These are phyloP conservation scores for Kluyveromyces sp. DNA, from an alignment of 1,139 yeast genomes.

Conservation along the genomic window DNA sequence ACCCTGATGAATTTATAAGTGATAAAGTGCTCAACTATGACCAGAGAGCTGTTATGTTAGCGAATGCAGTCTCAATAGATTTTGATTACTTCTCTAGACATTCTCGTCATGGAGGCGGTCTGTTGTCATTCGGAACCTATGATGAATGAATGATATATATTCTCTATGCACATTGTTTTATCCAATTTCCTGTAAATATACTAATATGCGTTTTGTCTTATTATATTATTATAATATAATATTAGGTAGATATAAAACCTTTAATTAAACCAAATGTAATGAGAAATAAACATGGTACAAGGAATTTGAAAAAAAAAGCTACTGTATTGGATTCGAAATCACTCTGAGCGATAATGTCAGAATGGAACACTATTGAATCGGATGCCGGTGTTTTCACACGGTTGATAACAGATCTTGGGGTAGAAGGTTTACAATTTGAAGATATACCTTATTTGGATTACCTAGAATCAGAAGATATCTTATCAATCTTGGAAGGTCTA, in stretches of 20 bases:
- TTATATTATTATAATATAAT: no score
- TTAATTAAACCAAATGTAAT: no score
- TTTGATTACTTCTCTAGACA: conserved; percentile 93
- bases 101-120: conserved; percentile 47
- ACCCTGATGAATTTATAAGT: conserved; percentile 20
- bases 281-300: no score
- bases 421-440: conserved; percentile 49
- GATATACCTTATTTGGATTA: conserved; percentile 52
- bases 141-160: conserved; percentile 19
- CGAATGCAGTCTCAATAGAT: conserved; percentile 85
- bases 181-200: no score
- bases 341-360: conserved; percentile 7
- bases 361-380: conserved; percentile 65
- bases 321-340: no score
- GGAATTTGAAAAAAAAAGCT: no score
- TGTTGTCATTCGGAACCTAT: conserved; percentile 33
- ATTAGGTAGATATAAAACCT: no score
- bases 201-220: no score
- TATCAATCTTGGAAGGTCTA: conserved; percentile 44
- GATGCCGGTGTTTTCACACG: conserved; percentile 73
- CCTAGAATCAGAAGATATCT: conserved; percentile 32
- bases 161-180: neutral
- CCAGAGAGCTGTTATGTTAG: conserved; percentile 78
- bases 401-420: conserved; percentile 51
- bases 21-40: conserved; percentile 47